Conservation (phyloP, 2,329 filamentous ascomycete genomes). For the Dothistroma septosporum region DNA sequence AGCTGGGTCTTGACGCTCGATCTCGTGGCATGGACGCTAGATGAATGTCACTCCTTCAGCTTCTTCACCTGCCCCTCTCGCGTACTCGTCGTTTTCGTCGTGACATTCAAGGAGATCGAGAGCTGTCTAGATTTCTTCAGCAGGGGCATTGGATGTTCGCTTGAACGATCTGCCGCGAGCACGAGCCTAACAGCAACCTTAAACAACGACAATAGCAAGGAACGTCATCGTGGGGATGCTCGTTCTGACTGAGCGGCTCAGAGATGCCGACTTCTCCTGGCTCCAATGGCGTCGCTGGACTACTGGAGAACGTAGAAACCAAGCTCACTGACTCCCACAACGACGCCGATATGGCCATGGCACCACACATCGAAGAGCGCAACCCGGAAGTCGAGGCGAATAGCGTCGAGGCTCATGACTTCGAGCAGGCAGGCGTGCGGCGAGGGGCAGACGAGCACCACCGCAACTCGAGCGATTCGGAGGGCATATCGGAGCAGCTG, state of each 20-base stretch:
- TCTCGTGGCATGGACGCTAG: background rate
- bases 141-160: background rate
- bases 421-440: slow-evolving; percentile 6
- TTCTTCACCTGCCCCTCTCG: no score
- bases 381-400: background rate
- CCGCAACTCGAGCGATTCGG: slow-evolving; percentile 26
- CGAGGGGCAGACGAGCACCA: background rate
- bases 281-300: slow-evolving; percentile 3
- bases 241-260: background rate
- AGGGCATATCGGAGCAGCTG: slow-evolving; percentile 29
- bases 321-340: slow-evolving; percentile 7
- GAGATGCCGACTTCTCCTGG: slow-evolving; percentile 1
- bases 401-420: background rate
- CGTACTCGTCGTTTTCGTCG: background rate
- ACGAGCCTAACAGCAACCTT: background rate
- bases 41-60: background rate
- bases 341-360: background rate
- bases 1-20: background rate
- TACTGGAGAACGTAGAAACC: slow-evolving; percentile 11
- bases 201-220: background rate
- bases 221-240: slow-evolving; percentile 7
- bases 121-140: background rate
- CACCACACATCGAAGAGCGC: background rate
- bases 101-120: background rate
- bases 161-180: background rate